Percentiles rank a stretch among this genome's conserved stretches.
These are phyloP conservation scores for Aureobasidium sp. DNA, from an alignment of 2,329 filamentous ascomycete species.

Conservation along the genomic window DNA sequence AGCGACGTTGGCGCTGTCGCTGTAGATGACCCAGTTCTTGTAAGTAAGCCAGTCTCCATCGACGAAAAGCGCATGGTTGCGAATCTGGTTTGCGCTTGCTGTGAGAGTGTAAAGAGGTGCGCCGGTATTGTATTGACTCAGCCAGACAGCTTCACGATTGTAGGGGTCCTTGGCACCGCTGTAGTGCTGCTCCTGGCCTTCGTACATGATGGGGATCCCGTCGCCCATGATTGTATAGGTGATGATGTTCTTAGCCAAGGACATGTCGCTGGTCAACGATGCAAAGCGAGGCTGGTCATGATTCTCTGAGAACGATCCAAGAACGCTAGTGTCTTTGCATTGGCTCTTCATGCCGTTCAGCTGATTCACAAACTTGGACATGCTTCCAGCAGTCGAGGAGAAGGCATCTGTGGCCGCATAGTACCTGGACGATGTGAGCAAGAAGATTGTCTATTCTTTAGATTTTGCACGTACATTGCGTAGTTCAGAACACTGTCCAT, in stretches of 20 bases:
- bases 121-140: slow-evolving; percentile 34
- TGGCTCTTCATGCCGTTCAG: slow-evolving; percentile 27
- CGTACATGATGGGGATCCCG: slow-evolving; percentile 59
- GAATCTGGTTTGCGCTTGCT: slow-evolving; percentile 44
- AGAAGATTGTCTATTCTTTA: neutral
- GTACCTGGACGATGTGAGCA: slow-evolving; percentile 29
- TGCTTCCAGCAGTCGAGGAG: slow-evolving; percentile 29
- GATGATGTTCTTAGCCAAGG: slow-evolving; percentile 55
- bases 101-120: slow-evolving; percentile 37
- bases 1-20: slow-evolving; percentile 37
- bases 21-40: slow-evolving; percentile 34
- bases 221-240: slow-evolving; percentile 55
- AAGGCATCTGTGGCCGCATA: slow-evolving; percentile 34
- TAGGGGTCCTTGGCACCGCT: slow-evolving; percentile 30
- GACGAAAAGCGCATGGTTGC: slow-evolving; percentile 38
- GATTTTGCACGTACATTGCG: slow-evolving; percentile 27
- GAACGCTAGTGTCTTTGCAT: slow-evolving; percentile 33
- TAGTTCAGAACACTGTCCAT: slow-evolving; percentile 44
- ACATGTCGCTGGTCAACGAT: slow-evolving; percentile 45
- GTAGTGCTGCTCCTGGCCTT: slow-evolving; percentile 59
- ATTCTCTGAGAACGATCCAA: slow-evolving; percentile 36
- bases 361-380: slow-evolving; percentile 32
- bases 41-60: slow-evolving; percentile 35
- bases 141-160: slow-evolving; percentile 39
- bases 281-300: slow-evolving; percentile 36